These are phyloP conservation scores for Posidonia oceanica DNA, from an alignment of 116 monocot species.

Conservation along the genomic window DNA sequence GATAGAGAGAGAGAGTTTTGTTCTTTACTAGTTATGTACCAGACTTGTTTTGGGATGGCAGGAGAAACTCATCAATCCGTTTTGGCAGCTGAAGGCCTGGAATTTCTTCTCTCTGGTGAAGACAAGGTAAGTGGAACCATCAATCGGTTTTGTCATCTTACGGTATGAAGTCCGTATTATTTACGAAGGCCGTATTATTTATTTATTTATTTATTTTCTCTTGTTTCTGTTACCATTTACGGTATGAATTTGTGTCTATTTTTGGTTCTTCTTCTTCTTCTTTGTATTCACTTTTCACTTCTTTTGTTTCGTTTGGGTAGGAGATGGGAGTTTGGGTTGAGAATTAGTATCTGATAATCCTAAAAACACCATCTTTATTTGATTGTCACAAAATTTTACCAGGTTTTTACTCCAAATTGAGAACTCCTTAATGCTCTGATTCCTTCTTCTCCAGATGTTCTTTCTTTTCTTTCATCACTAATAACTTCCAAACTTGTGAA, in stretches of 20 bases:
- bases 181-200: background rate
- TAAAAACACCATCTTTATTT: no score
- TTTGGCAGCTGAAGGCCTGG: background rate
- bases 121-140: background rate
- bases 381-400: no score
- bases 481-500: no score
- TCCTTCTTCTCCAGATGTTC: no score
- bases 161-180: background rate
- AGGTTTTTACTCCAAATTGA: no score
- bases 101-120: slow-evolving; percentile 7
- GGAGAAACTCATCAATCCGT: background rate
- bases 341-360: no score
- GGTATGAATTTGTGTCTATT: background rate
- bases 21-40: background rate
- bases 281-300: no score
- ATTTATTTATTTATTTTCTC: background rate
- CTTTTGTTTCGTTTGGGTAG: no score
- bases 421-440: no score
- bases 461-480: no score
- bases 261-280: background rate
- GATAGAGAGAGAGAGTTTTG: no score
- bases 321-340: no score
- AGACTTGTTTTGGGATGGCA: background rate
- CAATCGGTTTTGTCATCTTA: background rate
- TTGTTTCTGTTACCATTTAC: background rate